Conservation (phyloP, 192 early-diverging fungal genomes). For the Neocallimastix lanati region DNA sequence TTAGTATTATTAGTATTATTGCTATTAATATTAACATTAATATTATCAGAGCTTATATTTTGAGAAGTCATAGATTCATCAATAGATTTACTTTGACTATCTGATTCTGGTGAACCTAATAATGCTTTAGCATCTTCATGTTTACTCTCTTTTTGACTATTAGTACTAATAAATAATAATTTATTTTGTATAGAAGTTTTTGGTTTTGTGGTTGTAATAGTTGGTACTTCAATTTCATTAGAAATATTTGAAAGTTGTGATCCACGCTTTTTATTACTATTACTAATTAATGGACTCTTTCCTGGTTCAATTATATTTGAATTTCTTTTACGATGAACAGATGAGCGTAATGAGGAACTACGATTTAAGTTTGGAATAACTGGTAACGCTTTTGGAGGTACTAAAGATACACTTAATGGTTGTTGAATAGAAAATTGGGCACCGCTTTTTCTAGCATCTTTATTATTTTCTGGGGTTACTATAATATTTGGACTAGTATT, state of each 20-base stretch:
- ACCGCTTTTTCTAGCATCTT: no score
- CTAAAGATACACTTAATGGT: neutral
- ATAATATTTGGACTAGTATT: no score
- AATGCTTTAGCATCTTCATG: neutral
- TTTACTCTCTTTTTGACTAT: neutral
- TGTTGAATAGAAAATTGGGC: neutral
- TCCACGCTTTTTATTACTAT: neutral
- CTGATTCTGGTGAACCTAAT: neutral
- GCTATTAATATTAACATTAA: no score
- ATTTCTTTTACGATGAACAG: neutral
- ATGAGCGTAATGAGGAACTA: neutral
- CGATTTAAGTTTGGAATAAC: neutral
- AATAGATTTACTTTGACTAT: neutral
- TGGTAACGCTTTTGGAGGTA: neutral
- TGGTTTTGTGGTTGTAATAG: neutral
- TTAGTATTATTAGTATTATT: no score
- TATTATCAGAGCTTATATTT: no score
- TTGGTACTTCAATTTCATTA: neutral
- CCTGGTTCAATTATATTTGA: neutral
- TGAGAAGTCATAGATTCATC: neutral
- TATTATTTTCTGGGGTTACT: no score
- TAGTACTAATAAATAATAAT: neutral
- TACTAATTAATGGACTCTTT: neutral
- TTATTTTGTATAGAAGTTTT: neutral
- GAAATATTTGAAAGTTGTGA: neutral